Base-by-base conservation (phyloP, 768 basidiomycete species). In the Pleurotus citrinopileatus region DNA sequence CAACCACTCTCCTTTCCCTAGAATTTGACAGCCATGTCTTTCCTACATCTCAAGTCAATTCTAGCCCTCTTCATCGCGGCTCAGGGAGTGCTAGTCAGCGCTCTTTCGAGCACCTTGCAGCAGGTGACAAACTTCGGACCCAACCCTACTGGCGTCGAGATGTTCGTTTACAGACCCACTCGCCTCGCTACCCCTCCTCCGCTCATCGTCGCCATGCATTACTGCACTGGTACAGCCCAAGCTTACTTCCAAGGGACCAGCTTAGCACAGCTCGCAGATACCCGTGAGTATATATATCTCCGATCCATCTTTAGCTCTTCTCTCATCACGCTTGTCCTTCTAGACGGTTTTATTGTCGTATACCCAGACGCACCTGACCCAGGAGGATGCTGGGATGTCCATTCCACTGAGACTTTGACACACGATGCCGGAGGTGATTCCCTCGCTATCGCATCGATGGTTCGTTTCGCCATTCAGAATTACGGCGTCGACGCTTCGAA, bases 401-500 rank as follows among this genome's bases (percentile, higher is more conserved):
- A 72, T 60, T 72, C 76, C 29, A 72, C 61, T 52, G 76, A 66
- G 29, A 81, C 81, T 4, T 70, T 84, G 57, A 80, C 75, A 17
- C 82, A 82, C 60, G 71, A 83, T 60, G 75, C 67, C 12, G 82
- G 81, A 4, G 76, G 80, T 20, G 82, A 84, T 64, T 81, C 80
- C 5, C 69, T 76, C 22, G 78, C 69, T 6, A 80, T 83, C 56
- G 78, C 71, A 0, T 74, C 68, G 19, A 71, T 73, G 63, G 71
- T 77, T 34, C 68, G 72, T 32, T 82, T 73, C 59, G 77, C 81
- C 13, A 76, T 82, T 44, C 47, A 66, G 19, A 79, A 70, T 66
- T 80, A 69, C 55, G 71, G 70, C 28, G 79, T 79, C 32, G 74
- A 81, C 57, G 34, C 76, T 2, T 60, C 55, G n/a, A 70, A 72